Conservation (phyloP, 306 rosid species). For the Quercus ilex region DNA sequence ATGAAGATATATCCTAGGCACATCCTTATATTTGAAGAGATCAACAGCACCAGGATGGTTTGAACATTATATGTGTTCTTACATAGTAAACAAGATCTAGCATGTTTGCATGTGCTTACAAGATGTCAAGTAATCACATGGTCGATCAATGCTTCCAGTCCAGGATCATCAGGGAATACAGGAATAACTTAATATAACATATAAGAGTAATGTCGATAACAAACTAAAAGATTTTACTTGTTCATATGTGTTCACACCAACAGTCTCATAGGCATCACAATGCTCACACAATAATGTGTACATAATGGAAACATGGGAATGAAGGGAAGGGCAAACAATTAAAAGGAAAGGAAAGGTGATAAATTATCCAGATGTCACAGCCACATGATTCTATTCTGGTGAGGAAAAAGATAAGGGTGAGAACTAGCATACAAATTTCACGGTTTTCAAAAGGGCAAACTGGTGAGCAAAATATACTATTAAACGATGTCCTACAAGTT, state of each 20-base stretch:
- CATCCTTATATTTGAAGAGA: neutral
- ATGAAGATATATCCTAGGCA: neutral
- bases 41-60: neutral
- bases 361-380: neutral
- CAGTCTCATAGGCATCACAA: neutral
- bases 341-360: neutral
- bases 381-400: neutral
- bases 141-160: neutral
- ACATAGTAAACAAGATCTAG: neutral
- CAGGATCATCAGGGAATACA: neutral
- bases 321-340: neutral
- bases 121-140: neutral
- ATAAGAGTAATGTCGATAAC: neutral
- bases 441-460: neutral
- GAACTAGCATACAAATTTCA: neutral
- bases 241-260: neutral
- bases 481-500: neutral
- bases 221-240: neutral
- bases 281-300: neutral
- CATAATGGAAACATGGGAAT: neutral
- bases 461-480: neutral
- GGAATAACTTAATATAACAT: neutral
- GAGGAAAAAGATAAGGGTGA: neutral
- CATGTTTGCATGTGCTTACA: neutral
- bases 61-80: conserved; percentile 1